Conservation (phyloP, 2,329 filamentous ascomycete species). For the Capronia epimyces region DNA sequence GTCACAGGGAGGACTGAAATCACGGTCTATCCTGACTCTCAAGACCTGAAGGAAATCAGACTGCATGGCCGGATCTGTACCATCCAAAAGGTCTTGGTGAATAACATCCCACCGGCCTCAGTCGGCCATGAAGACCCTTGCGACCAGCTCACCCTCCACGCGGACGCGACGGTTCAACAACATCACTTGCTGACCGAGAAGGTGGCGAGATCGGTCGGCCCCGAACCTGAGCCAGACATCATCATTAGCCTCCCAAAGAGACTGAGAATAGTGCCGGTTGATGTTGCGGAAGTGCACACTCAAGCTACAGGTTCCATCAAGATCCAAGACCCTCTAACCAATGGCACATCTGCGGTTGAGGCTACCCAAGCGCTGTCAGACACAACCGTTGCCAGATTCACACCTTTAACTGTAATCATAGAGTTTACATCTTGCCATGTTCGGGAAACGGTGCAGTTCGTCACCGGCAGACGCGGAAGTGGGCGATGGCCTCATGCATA, state of each 20-base stretch:
- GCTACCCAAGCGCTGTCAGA: slow-evolving; percentile 35
- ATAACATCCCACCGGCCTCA: slow-evolving; percentile 36
- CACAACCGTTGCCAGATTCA: slow-evolving; percentile 46
- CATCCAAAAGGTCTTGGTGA: slow-evolving; percentile 48
- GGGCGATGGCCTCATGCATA: slow-evolving; percentile 85
- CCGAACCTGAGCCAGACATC: slow-evolving; percentile 53
- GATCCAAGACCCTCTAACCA: slow-evolving; percentile 31
- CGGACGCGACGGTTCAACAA: slow-evolving; percentile 56
- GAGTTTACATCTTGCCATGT: slow-evolving; percentile 72
- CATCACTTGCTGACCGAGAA: slow-evolving; percentile 71
- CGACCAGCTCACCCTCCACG: slow-evolving; percentile 36
- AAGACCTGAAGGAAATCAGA: slow-evolving; percentile 50
- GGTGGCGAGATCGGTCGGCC: slow-evolving; percentile 47
- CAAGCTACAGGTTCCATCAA: slow-evolving; percentile 46
- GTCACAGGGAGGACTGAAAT: slow-evolving; percentile 77
- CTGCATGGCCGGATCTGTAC: slow-evolving; percentile 60
- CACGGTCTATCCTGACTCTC: slow-evolving; percentile 61
- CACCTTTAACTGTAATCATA: slow-evolving; percentile 60
- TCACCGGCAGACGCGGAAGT: slow-evolving; percentile 75
- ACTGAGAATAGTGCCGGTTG: slow-evolving; percentile 41
- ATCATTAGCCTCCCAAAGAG: slow-evolving; percentile 53
- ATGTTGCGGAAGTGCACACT: slow-evolving; percentile 57
- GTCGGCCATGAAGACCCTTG: slow-evolving; percentile 41
- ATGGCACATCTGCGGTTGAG: slow-evolving; percentile 34
- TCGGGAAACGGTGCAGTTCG: slow-evolving; percentile 85